phyloP scores from a whole-genome alignment of 495 filamentous ascomycete genomes.

The Hypoxylon lenormandii region DNA sequence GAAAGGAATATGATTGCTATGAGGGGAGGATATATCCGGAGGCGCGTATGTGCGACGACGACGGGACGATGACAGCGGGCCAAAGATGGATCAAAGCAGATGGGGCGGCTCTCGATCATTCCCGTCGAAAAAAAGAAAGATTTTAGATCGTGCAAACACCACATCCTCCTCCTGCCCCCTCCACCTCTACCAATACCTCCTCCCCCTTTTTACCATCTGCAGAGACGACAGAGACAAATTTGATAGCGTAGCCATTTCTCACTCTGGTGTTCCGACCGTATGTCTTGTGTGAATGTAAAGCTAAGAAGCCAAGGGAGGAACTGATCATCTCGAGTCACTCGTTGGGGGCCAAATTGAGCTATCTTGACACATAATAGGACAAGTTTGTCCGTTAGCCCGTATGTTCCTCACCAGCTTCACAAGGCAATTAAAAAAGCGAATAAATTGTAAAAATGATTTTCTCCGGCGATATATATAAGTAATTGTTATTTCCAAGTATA shows the following conservation, averaged over 20 bases:
- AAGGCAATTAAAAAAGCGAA: too few relatives aligned
- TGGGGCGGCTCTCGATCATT: conserved; percentile 10
- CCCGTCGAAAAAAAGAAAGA: conserved; percentile 28
- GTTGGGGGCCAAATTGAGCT: too few relatives aligned
- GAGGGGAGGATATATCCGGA: conserved; percentile 45
- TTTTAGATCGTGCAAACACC: conserved; percentile 46
- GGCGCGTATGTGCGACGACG: conserved; percentile 16
- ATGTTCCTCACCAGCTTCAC: too few relatives aligned
- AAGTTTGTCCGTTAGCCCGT: too few relatives aligned
- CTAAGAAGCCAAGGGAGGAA: too few relatives aligned
- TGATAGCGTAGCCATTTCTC: conserved; percentile 25
- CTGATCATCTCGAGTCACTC: too few relatives aligned
- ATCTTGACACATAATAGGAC: too few relatives aligned
- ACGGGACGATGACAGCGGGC: conserved; percentile 18
- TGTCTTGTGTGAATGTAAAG: too few relatives aligned
- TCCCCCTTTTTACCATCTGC: conserved; percentile 1
- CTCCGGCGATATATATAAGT: too few relatives aligned
- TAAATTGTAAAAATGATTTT: too few relatives aligned
- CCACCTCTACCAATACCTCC: neutral
- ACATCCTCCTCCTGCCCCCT: conserved; percentile 15
- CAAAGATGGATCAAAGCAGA: conserved; percentile 29
- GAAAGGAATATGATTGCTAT: conserved; percentile 2
- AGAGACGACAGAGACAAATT: conserved; percentile 34
- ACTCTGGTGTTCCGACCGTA: neutral
- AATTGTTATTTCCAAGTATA: too few relatives aligned